Evolutionary conservation across 1,139 yeast genomes (phyloP), one percentile per base, ranked within the genome.

Genomic region (Barnettozyma hawaiiensis): DNA sequence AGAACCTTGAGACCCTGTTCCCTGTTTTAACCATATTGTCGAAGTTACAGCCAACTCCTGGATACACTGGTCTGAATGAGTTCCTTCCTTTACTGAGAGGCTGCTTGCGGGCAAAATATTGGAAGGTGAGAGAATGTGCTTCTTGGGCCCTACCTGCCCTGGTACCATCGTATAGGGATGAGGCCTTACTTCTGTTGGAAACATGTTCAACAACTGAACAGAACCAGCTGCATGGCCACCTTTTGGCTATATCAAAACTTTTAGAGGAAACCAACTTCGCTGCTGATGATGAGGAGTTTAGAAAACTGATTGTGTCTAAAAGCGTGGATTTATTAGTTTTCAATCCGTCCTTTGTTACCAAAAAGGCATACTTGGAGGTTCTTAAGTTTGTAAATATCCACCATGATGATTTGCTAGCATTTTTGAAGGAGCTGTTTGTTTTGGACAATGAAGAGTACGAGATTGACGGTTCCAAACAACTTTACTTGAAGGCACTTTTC

Each of bases 61-160:
- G 76, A 0, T 73, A 71, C 46, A 69, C 66, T 37, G 79, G 75
- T 0, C 58, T 83, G 39, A 64, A 64, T 14, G 75, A 67, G 9
- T 81, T 84, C 52, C 61, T 66, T 39, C 69, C 69, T 0, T 59
- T 73, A 19, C 63, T 85, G 14, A 48, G 67, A 15, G 49, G 57
- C 3, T 76, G 82, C 47, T 60, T 85, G 33, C 63, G 65, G 1
- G 71, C 78, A 49, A 65, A 63, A 37, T 67, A 72, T 43, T 90
- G 96, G 96, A 87, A 86, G 54, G 73, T 90, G 3, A 72, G 98
- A 47, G 96, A 89, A 58, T 75, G 85, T 75, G 82, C 95, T 0
- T 87, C 96, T 0, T 70, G 82, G 57, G 76, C 89, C 4, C 57
- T 86, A 2, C 75, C 82, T 0, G 65, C 81, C 0, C 63, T 84